Conservation (phyloP, 768 basidiomycete species). For the Phlebiopsis gigantea region DNA sequence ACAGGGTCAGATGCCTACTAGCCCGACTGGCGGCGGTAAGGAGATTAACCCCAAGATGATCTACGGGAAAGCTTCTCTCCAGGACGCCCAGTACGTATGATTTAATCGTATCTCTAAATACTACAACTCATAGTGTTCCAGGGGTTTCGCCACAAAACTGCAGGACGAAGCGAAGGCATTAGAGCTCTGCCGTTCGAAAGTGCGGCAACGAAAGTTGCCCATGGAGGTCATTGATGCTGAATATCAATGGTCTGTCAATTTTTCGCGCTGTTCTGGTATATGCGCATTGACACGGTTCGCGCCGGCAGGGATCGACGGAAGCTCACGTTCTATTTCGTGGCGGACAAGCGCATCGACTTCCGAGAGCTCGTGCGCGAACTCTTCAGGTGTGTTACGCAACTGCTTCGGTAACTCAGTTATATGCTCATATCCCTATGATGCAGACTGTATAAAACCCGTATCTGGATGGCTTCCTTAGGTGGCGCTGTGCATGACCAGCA, state of each 20-base stretch:
- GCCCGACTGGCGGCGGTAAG: constrained; percentile 64
- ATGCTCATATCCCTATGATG: constrained; percentile 3
- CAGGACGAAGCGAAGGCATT: constrained; percentile 92
- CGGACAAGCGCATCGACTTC: constrained; percentile 94
- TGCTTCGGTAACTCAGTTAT: constrained; percentile 8
- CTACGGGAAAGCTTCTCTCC: constrained; percentile 77
- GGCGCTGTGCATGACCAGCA: constrained; percentile 40
- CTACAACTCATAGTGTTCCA: constrained; percentile 22
- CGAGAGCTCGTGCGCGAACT: constrained; percentile 93
- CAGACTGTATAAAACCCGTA: constrained; percentile 88
- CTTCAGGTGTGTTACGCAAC: constrained; percentile 57
- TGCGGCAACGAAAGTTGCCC: constrained; percentile 87
- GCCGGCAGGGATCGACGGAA: constrained; percentile 87
- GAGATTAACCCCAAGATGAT: constrained; percentile 98
- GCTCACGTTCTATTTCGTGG: constrained; percentile 95
- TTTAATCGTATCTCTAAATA: not conserved
- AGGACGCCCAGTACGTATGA: constrained; percentile 74
- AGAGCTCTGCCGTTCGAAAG: constrained; percentile 87
- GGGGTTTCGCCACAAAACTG: constrained; percentile 73
- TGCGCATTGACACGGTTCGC: not conserved
- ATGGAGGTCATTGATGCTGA: constrained; percentile 99
- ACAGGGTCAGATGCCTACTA: constrained; percentile 36
- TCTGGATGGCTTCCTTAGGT: constrained; percentile 90
- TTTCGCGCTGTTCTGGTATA: not conserved
- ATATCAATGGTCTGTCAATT: constrained; percentile 77